Evolutionary conservation across 23 red algal genomes (phyloP), one percentile per base, ranked within the genome.

Genomic region (Chondrus crispus): DNA sequence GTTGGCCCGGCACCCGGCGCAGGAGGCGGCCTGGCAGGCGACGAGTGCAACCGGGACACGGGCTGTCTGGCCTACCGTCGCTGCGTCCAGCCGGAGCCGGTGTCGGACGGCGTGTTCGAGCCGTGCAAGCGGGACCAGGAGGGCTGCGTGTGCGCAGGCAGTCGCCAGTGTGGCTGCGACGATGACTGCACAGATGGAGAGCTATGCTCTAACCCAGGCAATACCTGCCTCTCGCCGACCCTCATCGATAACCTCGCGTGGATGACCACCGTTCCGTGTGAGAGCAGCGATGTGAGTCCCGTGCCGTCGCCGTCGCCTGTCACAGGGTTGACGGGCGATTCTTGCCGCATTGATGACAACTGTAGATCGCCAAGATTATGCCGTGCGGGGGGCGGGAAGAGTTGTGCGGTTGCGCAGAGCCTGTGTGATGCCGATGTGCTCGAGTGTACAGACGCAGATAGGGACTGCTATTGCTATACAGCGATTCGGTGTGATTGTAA

Each of bases 161-260:
- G 60, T 45, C 82, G 82, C 20, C 16, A 51, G 48, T 86, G 82
- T 26, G 58, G 52, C 14, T 86, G 82, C 53, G 66, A 73, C 39
- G 82, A 90, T 43, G 46, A 68, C 5, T 81, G 72, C 42, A 62
- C 86, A n/a, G 68, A 60, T 20, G 86, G 86, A 18, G 86, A 81
- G 28, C 22, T 90, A 55, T 79, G 86, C 9, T 64, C 86, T 2
- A 62, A 70, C 35, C 50, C 68, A 47, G 49, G 44, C 11, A 70
- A 70, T 11, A 46, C 44, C n/a, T 81, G 86, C 62, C 66, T 90
- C 44, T 90, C 75, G 36, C 86, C 51, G 6, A 10, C 26, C 62
- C 14, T 86, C 58, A 22, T 86, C 51, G 62, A 86, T 58, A 86
- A 7, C 5, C 33, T 73, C 7, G 28, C 82, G 52, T 85, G 54